Percentiles rank a stretch among this genome's conserved stretches.
These are phyloP conservation scores for Podaxis carcinomalis DNA, from an alignment of 768 basidiomycete genomes.

Conservation along the genomic window DNA sequence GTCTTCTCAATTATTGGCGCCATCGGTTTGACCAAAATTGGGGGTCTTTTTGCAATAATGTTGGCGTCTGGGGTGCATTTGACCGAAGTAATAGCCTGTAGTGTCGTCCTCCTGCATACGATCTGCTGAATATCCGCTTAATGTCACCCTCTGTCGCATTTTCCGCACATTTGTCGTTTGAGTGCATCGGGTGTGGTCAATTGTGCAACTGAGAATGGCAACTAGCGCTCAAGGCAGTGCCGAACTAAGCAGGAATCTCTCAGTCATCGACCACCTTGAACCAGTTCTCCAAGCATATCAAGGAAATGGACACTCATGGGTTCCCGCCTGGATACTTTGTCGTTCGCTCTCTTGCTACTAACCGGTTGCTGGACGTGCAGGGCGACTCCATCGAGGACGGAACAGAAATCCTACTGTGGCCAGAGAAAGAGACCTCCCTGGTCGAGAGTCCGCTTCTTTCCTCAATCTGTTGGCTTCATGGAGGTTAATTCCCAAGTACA, in stretches of 20 bases:
- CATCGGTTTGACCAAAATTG: not conserved
- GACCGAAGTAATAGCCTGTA: conserved; percentile 8
- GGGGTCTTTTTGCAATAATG: not conserved
- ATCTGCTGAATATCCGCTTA: conserved; percentile 7
- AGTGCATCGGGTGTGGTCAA: not conserved
- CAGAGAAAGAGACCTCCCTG: conserved; percentile 69
- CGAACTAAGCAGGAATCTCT: not conserved
- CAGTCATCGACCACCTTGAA: not conserved
- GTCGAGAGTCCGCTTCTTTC: conserved; percentile 62
- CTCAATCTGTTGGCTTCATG: not conserved
- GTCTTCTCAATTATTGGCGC: not conserved
- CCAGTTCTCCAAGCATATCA: conserved; percentile 11
- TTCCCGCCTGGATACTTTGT: conserved; percentile 62
- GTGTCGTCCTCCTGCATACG: not conserved
- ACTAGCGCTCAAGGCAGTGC: not conserved
- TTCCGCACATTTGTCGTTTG: not conserved
- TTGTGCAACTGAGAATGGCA: not conserved
- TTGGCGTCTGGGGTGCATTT: conserved; percentile 1
- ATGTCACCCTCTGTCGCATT: not conserved
- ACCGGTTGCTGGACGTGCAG: conserved; percentile 55
- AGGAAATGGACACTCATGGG: conserved; percentile 21
- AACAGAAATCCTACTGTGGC: conserved; percentile 60
- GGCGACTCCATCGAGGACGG: conserved; percentile 54
- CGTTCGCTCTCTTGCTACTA: conserved; percentile 49
- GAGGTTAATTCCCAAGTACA: not conserved